Conservation (phyloP, 2,329 filamentous ascomycete genomes). For the Juglanconis oblonga region DNA sequence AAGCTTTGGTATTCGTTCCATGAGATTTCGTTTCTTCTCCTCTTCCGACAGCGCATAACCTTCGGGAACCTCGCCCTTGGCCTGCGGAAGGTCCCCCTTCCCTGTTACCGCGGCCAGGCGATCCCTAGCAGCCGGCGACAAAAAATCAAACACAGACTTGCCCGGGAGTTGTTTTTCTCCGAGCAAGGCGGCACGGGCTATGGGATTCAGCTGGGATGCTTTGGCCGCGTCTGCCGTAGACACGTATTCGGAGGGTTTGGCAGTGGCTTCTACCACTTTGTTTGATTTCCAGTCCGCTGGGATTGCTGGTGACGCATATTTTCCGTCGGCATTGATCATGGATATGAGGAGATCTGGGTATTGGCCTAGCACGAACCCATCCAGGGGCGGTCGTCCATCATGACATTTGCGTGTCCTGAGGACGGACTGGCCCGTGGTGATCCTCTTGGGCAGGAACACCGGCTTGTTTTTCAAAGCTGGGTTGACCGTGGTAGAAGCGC, state of each 20-base stretch:
- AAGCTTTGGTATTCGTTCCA: constrained; percentile 59
- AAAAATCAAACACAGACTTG: constrained; percentile 94
- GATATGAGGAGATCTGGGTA: constrained; percentile 45
- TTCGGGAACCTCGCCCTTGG: constrained; percentile 68
- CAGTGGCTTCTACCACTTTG: constrained; percentile 38
- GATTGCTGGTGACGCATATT: constrained; percentile 64
- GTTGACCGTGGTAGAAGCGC: constrained; percentile 53
- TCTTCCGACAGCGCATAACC: constrained; percentile 62
- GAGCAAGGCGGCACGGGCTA: constrained; percentile 72
- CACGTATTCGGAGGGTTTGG: constrained; percentile 41
- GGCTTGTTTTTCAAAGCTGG: constrained; percentile 65
- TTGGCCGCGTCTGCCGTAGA: constrained; percentile 78
- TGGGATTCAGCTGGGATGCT: constrained; percentile 71
- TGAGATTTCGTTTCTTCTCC: constrained; percentile 57
- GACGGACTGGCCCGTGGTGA: constrained; percentile 32
- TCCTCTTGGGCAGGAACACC: constrained; percentile 71
- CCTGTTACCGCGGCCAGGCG: constrained; percentile 74
- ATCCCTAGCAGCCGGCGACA: constrained; percentile 74
- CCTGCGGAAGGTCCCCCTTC: constrained; percentile 72
- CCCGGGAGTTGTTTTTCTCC: constrained; percentile 80
- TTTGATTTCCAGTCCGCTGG: constrained; percentile 72
- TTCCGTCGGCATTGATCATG: constrained; percentile 37
- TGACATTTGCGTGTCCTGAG: constrained; percentile 67
- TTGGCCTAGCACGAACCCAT: constrained; percentile 73
- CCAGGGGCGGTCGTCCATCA: constrained; percentile 75